Percentiles rank a stretch among this genome's conserved stretches.
These are phyloP conservation scores for Tylopilus sp. DNA, from an alignment of 1,284 basidiomycete species.

Conservation along the genomic window DNA sequence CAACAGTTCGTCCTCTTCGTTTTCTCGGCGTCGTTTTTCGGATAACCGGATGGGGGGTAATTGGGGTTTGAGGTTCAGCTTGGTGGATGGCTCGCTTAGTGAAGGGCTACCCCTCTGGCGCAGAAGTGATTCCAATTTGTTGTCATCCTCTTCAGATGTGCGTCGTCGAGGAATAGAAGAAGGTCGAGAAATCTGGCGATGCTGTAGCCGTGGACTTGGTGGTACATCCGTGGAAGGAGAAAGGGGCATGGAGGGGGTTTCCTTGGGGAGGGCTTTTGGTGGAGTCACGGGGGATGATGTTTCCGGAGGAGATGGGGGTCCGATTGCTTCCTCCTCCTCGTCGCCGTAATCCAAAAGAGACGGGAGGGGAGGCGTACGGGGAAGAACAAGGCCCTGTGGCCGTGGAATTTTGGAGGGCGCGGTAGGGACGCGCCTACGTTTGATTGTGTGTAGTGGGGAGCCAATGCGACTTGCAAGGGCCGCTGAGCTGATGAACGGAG, in stretches of 20 bases:
- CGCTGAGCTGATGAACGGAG: slow-evolving; percentile 35
- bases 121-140: slow-evolving; percentile 50
- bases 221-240: slow-evolving; percentile 32
- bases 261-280: slow-evolving; percentile 14
- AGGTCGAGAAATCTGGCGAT: slow-evolving; percentile 39
- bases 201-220: slow-evolving; percentile 40
- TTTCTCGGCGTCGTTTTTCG: slow-evolving; percentile 70
- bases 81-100: slow-evolving; percentile 32
- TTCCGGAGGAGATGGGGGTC: slow-evolving; percentile 20
- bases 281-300: slow-evolving; percentile 4
- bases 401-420: slow-evolving; percentile 39
- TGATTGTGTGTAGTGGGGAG: slow-evolving; percentile 41
- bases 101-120: slow-evolving; percentile 41
- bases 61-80: slow-evolving; percentile 36
- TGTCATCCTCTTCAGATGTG: slow-evolving; percentile 45
- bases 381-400: slow-evolving; percentile 34
- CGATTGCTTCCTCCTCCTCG: slow-evolving; percentile 39
- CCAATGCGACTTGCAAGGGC: slow-evolving; percentile 36
- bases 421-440: slow-evolving; percentile 53
- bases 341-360: slow-evolving; percentile 72
- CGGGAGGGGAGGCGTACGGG: slow-evolving; percentile 51
- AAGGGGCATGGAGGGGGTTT: slow-evolving; percentile 15
- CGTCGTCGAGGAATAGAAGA: slow-evolving; percentile 39
- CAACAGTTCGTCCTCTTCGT: slow-evolving; percentile 66
- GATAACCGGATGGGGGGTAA: slow-evolving; percentile 45